A percentile compares a stretch with the other conserved stretches of the same genome.
Conservation (phyloP, 1,284 basidiomycete genomes). For the Cerioporus squamosus region DNA sequence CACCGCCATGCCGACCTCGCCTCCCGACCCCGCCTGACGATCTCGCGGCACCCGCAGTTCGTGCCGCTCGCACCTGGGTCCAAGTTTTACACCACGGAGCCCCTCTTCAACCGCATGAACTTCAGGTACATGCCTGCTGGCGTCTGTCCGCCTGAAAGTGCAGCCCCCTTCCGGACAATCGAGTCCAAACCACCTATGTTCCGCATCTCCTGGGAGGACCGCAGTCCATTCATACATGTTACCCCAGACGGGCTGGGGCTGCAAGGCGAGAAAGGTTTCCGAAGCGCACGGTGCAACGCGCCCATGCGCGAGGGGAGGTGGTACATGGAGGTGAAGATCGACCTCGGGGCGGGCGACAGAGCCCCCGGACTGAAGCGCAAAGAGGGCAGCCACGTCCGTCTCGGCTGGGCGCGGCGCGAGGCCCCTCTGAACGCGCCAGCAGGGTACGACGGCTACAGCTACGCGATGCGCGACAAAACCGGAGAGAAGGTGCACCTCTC, state of each 20-base stretch:
- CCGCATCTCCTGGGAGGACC: conserved; percentile 88
- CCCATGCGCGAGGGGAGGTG: conserved; percentile 90
- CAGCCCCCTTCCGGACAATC: conserved; percentile 74
- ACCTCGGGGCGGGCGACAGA: conserved; percentile 76
- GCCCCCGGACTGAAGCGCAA: conserved; percentile 47
- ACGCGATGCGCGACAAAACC: conserved; percentile 88
- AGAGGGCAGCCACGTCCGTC: conserved; percentile 83
- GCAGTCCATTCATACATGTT: conserved; percentile 79
- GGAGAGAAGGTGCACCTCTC: conserved; percentile 92
- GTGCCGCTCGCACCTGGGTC: conserved; percentile 58
- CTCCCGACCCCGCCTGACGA: conserved; percentile 65
- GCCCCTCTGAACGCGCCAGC: conserved; percentile 92
- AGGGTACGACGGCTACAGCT: conserved; percentile 93
- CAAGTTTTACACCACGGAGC: conserved; percentile 66
- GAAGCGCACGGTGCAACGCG: conserved; percentile 89
- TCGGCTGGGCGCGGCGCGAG: conserved; percentile 94
- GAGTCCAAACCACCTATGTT: conserved; percentile 71
- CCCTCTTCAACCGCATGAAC: conserved; percentile 72
- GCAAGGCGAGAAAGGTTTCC: conserved; percentile 87
- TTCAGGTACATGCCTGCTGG: conserved; percentile 86
- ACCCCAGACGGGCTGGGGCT: conserved; percentile 82
- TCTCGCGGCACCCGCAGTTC: conserved; percentile 74
- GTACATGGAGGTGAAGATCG: conserved; percentile 91
- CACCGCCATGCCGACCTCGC: conserved; percentile 63
- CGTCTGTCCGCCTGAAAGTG: conserved; percentile 62